These are phyloP conservation scores for Corymbia citriodora DNA, from an alignment of 441 rosid species.

Conservation along the genomic window DNA sequence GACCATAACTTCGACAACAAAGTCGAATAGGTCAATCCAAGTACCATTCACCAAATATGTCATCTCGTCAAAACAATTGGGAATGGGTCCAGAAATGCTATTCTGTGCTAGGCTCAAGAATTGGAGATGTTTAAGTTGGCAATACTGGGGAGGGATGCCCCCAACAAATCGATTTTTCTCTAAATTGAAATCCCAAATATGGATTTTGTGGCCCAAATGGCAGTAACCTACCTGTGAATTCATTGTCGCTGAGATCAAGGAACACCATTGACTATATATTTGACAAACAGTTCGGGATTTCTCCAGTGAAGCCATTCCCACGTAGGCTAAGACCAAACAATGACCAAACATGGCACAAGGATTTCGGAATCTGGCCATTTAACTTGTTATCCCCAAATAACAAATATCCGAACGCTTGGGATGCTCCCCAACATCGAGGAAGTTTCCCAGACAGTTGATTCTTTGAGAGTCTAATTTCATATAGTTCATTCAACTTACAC, in stretches of 20 bases:
- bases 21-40: no score
- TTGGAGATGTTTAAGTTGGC: fast-evolving
- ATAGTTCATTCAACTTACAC: fast-evolving
- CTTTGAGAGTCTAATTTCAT: fast-evolving
- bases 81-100: not conserved
- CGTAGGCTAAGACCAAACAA: fast-evolving
- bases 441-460: not conserved
- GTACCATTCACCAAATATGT: fast-evolving
- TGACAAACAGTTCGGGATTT: not conserved
- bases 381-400: not conserved
- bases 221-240: not conserved
- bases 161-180: not conserved
- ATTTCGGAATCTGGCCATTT: not conserved
- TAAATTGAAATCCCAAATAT: fast-evolving
- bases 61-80: not conserved
- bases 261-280: not conserved
- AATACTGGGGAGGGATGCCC: not conserved
- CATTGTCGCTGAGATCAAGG: not conserved
- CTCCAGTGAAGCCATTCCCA: not conserved
- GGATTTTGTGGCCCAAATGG: fast-evolving
- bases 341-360: fast-evolving
- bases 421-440: not conserved
- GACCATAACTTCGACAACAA: no score
- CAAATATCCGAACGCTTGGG: fast-evolving
- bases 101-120: not conserved